Evolutionary conservation across 2,329 filamentous ascomycete genomes (phyloP).

Genomic region (Emergomyces africanus): DNA sequence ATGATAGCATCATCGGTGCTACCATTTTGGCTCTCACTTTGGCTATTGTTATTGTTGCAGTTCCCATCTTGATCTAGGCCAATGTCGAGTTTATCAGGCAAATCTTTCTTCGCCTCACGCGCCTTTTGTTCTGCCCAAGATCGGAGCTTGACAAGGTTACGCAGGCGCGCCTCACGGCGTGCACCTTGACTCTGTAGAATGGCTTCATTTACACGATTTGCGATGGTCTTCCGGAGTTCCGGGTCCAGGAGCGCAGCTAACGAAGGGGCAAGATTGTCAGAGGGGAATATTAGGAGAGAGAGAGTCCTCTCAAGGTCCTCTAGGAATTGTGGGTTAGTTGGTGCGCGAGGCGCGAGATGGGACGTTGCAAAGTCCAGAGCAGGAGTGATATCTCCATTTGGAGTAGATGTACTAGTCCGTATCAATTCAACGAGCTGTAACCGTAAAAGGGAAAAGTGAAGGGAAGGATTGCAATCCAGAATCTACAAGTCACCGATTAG

Average conservation of each 20-base stretch:
- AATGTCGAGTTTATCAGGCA: conserved; percentile 34
- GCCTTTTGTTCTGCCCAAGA: conserved; percentile 64
- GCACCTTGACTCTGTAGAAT: conserved; percentile 63
- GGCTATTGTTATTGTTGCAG: conserved; percentile 13
- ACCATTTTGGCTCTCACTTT: conserved; percentile 16
- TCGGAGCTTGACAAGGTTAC: conserved; percentile 66
- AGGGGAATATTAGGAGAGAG: conserved; percentile 76
- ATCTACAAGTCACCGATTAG: conserved; percentile 46
- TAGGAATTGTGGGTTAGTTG: conserved; percentile 67
- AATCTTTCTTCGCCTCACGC: conserved; percentile 33
- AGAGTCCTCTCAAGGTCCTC: conserved; percentile 86
- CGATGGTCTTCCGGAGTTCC: conserved; percentile 67
- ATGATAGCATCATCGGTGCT: conserved; percentile 27
- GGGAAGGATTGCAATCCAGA: conserved; percentile 63
- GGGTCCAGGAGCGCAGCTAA: conserved; percentile 68
- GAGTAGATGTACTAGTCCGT: conserved; percentile 53
- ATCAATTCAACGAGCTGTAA: conserved; percentile 93
- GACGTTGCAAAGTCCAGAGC: conserved; percentile 79
- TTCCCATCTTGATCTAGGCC: conserved; percentile 27
- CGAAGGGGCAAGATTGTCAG: conserved; percentile 64
- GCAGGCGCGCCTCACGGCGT: conserved; percentile 67
- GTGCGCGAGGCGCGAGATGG: conserved; percentile 75
- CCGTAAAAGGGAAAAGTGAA: conserved; percentile 82
- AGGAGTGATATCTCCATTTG: conserved; percentile 59
- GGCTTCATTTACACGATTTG: conserved; percentile 76